Evolutionary conservation across 1,284 basidiomycete genomes (phyloP), one percentile per base, ranked within the genome.

Genomic region (Ceratobasidium sp.): DNA sequence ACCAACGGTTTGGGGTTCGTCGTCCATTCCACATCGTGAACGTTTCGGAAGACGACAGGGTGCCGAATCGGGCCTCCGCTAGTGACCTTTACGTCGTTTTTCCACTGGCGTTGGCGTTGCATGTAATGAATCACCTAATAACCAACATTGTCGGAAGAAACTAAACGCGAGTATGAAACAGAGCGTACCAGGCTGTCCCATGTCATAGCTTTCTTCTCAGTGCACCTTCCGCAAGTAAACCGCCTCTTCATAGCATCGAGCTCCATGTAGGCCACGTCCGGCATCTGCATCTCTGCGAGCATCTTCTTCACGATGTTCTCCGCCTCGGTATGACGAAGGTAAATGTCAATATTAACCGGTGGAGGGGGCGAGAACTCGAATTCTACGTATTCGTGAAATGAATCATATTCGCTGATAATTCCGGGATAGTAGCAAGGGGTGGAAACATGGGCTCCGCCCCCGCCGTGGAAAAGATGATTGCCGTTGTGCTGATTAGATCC

Each of bases 181-280:
- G 30, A 30, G n/a, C 54, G 18, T 32, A 30, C 23, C n/a, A 57
- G 54, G 7, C 11, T 9, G 8, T 32, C 54, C 23, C 54, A 32
- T 32, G 18, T 9, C 21, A 50, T 50, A 9, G 49, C 49, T 11
- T 9, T 50, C 21, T 2, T 23, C 8, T 38, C 35, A 4, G 35
- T 49, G 35, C 58, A 61, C 38, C 58, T 38, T 23, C 58, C 58
- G 38, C 58, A 61, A 6, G n/a, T n/a, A 43, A 61, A 61, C 8
- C 26, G 9, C 38, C 7, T 14, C 16, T 32, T n/a, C 58, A 61
- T 61, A 7, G 13, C 8, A 2, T 16, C 18, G 21, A 61, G 41
- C 58, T 61, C 58, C 3, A 61, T 9, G 7, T 61, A 21, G 14
- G 58, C 26, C 14, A 28, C 35, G 21, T 61, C 58, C 2, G 58